Percentiles rank a stretch among this genome's conserved stretches.
Conservation (phyloP, 2,329 filamentous ascomycete species). For the Phyllosticta paracitricarpa region DNA sequence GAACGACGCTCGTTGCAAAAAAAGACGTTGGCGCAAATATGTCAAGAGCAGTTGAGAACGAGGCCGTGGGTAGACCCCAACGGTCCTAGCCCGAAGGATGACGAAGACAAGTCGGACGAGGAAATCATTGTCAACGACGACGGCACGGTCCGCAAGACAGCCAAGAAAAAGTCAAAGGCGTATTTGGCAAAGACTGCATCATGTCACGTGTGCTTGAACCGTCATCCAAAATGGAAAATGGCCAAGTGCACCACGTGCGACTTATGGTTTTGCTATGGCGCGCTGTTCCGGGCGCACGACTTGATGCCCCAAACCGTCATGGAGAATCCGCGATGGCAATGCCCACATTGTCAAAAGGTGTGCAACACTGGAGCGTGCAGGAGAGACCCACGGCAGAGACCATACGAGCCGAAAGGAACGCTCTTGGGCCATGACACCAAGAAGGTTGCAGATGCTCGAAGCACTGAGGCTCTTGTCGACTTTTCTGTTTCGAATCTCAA, state of each 20-base stretch:
- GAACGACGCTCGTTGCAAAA: constrained; percentile 57
- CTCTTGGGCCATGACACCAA: constrained; percentile 85
- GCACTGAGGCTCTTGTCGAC: constrained; percentile 81
- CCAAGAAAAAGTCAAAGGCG: constrained; percentile 46
- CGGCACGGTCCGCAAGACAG: constrained; percentile 52
- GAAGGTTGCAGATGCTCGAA: constrained; percentile 80
- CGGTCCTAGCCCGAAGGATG: constrained; percentile 42
- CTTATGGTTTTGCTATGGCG: constrained; percentile 83
- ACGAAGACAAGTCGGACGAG: constrained; percentile 38
- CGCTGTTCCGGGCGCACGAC: constrained; percentile 83
- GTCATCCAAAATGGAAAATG: constrained; percentile 75
- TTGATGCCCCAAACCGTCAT: constrained; percentile 75
- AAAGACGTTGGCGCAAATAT: constrained; percentile 84
- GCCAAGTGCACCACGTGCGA: constrained; percentile 69
- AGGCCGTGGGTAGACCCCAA: constrained; percentile 78
- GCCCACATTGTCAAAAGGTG: constrained; percentile 73
- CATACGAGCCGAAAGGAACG: constrained; percentile 80
- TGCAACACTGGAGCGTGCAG: constrained; percentile 82
- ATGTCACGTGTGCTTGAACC: constrained; percentile 77
- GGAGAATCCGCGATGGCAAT: constrained; percentile 75
- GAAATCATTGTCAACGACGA: constrained; percentile 55
- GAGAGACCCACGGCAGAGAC: constrained; percentile 54
- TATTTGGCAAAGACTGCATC: constrained; percentile 40
- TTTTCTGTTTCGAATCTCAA: constrained; percentile 80
- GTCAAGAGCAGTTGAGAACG: constrained; percentile 72